phyloP scores from a whole-genome alignment of 176 grass and related monocot genomes.

The Musa schizocarpa region DNA sequence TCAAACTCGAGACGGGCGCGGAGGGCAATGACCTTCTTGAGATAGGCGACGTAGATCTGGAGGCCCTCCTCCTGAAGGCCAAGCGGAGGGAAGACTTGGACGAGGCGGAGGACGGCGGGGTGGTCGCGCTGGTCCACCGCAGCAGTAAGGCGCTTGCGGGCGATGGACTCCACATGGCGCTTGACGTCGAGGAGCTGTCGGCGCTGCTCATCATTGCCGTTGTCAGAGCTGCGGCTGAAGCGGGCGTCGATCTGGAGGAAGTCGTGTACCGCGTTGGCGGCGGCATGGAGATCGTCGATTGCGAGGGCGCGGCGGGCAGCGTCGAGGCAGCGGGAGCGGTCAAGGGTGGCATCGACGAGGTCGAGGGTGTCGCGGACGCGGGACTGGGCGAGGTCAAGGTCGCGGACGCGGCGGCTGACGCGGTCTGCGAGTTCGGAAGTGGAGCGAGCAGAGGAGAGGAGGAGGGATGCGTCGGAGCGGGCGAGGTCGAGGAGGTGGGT shows the following conservation, averaged over 20 bases:
- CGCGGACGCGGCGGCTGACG: conserved; percentile 63
- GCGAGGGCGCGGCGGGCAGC: conserved; percentile 52
- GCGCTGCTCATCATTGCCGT: conserved; percentile 47
- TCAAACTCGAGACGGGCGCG: conserved; percentile 68
- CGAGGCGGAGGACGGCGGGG: conserved; percentile 53
- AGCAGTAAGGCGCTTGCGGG: conserved; percentile 45
- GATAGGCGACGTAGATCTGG: conserved; percentile 74
- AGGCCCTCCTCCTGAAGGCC: conserved; percentile 65
- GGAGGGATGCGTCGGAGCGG: conserved; percentile 52
- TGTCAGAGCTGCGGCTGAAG: conserved; percentile 32
- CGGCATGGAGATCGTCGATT: conserved; percentile 48
- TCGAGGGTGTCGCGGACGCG: conserved; percentile 43
- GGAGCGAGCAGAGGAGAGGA: conserved; percentile 49
- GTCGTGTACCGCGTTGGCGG: conserved; percentile 43
- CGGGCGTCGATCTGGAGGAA: conserved; percentile 70
- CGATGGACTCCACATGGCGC: conserved; percentile 56
- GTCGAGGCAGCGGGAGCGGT: conserved; percentile 64
- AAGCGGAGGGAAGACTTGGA: conserved; percentile 66
- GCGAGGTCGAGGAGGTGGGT: conserved; percentile 70
- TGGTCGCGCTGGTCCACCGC: conserved; percentile 75
- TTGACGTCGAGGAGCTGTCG: conserved; percentile 71
- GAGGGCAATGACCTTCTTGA: conserved; percentile 75
- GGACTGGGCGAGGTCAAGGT: conserved; percentile 65
- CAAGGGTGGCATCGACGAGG: conserved; percentile 52
- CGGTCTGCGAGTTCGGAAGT: conserved; percentile 51